These are phyloP conservation scores for Trichoderma orchidacearum DNA, from an alignment of 495 filamentous ascomycete genomes.

Conservation along the genomic window DNA sequence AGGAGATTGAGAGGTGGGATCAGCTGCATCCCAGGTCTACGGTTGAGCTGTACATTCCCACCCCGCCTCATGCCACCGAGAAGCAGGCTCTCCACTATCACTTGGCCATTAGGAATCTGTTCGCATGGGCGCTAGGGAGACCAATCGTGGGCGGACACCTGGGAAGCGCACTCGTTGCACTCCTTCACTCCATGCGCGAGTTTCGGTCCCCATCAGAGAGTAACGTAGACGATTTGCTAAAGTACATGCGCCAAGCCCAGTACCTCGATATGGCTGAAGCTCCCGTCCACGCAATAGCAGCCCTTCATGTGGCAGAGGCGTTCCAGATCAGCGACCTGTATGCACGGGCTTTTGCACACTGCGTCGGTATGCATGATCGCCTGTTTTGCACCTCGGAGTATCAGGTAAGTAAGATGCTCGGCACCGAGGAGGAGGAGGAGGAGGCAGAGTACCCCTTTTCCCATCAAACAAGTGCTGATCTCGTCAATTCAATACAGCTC, in stretches of 20 bases:
- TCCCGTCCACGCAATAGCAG: constrained; percentile 43
- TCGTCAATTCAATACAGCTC: constrained; percentile 18
- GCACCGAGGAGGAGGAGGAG: too few relatives aligned
- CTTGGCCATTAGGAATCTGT: constrained; percentile 52
- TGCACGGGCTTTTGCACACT: constrained; percentile 52
- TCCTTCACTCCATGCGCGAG: constrained; percentile 44
- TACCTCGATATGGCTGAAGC: constrained; percentile 47
- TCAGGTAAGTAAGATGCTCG: constrained; percentile 25
- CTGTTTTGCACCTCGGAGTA: constrained; percentile 38
- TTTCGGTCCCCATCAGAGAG: constrained; percentile 26
- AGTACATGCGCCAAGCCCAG: constrained; percentile 44
- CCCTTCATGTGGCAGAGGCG: constrained; percentile 47
- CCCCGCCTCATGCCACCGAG: constrained; percentile 33
- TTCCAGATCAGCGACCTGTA: constrained; percentile 41
- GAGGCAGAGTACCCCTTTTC: too few relatives aligned
- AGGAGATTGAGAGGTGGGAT: constrained; percentile 3
- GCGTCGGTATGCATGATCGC: constrained; percentile 49
- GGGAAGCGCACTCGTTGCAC: constrained; percentile 38
- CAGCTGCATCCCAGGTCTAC: constrained; percentile 10
- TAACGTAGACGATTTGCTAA: constrained; percentile 34
- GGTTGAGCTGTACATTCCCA: constrained; percentile 49
- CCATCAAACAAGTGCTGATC: neutral
- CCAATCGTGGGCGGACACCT: constrained; percentile 47
- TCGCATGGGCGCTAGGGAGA: constrained; percentile 47
- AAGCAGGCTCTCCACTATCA: constrained; percentile 42